Evolutionary conservation across 2,329 filamentous ascomycete species (phyloP).

Genomic region (Aspergillus ruber): DNA sequence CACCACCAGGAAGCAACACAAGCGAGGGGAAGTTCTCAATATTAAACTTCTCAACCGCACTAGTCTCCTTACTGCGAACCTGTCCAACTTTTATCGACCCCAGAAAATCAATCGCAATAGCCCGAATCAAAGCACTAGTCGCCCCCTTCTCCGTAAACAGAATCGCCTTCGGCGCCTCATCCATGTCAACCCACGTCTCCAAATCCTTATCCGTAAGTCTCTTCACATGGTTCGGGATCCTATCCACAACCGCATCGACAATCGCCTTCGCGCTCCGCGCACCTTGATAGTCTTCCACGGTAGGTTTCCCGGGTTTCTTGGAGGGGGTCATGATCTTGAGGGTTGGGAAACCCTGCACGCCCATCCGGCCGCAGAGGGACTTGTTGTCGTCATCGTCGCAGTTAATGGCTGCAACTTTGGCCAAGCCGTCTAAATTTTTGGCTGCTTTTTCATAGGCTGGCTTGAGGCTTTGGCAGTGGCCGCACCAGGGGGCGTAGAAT

Average conservation of each 20-base stretch:
- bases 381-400: slow-evolving; percentile 95
- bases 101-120: slow-evolving; percentile 84
- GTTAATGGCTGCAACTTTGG: slow-evolving; percentile 89
- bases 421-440: slow-evolving; percentile 79
- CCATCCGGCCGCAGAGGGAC: slow-evolving; percentile 73
- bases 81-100: slow-evolving; percentile 74
- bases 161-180: slow-evolving; percentile 73
- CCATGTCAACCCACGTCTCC: slow-evolving; percentile 63
- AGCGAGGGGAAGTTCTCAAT: slow-evolving; percentile 74
- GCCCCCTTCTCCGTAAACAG: slow-evolving; percentile 91
- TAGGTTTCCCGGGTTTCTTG: slow-evolving; percentile 71
- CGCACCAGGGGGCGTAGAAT: slow-evolving; percentile 98
- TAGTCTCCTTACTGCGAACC: slow-evolving; percentile 72
- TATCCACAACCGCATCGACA: slow-evolving; percentile 73
- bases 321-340: slow-evolving; percentile 86
- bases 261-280: slow-evolving; percentile 77
- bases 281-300: slow-evolving; percentile 87
- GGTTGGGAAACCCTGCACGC: slow-evolving; percentile 89
- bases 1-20: slow-evolving; percentile 67
- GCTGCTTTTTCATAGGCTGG: slow-evolving; percentile 93
- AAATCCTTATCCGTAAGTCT: slow-evolving; percentile 72
- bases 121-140: slow-evolving; percentile 73
- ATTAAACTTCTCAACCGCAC: slow-evolving; percentile 65
- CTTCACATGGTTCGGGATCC: slow-evolving; percentile 88
- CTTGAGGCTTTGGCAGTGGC: slow-evolving; percentile 93